These are phyloP conservation scores for Pulveroboletus sp. DNA, from an alignment of 768 basidiomycete species.

Conservation along the genomic window DNA sequence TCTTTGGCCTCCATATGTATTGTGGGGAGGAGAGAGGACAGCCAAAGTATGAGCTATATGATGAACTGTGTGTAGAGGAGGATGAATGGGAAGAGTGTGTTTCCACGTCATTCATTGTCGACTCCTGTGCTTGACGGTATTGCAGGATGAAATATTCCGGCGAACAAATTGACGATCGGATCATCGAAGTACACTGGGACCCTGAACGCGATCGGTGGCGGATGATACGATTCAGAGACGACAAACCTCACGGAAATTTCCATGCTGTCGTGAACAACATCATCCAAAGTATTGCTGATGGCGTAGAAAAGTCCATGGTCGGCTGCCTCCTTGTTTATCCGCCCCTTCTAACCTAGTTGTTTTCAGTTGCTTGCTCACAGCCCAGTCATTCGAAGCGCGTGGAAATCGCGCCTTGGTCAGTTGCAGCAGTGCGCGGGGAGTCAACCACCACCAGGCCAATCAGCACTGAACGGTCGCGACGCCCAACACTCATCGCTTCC, in stretches of 20 bases:
- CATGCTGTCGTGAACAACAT: conserved; percentile 80
- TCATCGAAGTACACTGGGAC: conserved; percentile 95
- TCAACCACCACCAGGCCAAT: background rate
- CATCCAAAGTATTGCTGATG: conserved; percentile 87
- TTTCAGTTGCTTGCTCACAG: conserved; percentile 65
- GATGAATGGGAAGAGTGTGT: conserved; percentile 91
- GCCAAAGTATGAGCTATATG: conserved; percentile 75
- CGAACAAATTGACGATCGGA: conserved; percentile 88
- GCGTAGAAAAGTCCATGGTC: conserved; percentile 85
- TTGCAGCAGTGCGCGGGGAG: conserved; percentile 23
- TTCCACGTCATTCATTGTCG: background rate
- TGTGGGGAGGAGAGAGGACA: conserved; percentile 58
- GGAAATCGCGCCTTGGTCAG: conserved; percentile 62
- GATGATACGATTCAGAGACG: conserved; percentile 90
- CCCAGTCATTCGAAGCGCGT: conserved; percentile 59
- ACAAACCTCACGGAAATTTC: conserved; percentile 93
- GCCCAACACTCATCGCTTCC: conserved; percentile 15
- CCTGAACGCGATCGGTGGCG: conserved; percentile 61
- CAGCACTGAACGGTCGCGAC: conserved; percentile 21
- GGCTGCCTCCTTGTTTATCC: conserved; percentile 25
- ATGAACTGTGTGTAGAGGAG: conserved; percentile 79
- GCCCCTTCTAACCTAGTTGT: conserved; percentile 8
- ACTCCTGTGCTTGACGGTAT: conserved; percentile 3
- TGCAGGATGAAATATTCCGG: conserved; percentile 75
- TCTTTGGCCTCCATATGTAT: conserved; percentile 82